Conservation (phyloP, 257 asterid genomes). For the Solanum megistacrolobum region DNA sequence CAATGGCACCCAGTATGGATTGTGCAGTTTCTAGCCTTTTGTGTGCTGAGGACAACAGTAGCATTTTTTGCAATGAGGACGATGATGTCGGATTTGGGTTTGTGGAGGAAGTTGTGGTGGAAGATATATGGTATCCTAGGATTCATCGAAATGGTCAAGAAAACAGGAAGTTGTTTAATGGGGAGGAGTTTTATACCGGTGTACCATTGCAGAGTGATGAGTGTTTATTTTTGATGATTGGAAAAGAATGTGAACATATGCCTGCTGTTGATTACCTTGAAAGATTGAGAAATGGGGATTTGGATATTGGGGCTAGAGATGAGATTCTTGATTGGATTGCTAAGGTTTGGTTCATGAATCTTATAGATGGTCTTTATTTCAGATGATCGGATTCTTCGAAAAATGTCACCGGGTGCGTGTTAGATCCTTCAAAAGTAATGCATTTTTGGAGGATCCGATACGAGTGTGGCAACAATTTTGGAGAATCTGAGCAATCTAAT, state of each 20-base stretch:
- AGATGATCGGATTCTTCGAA: not conserved
- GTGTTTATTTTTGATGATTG: slow-evolving; percentile 21
- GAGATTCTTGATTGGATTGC: slow-evolving; percentile 33
- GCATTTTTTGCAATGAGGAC: slow-evolving; percentile 17
- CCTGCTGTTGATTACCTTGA: slow-evolving; percentile 27
- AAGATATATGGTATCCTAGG: slow-evolving; percentile 6
- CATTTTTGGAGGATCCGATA: not conserved
- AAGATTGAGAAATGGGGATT: slow-evolving; percentile 31
- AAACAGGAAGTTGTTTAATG: not conserved
- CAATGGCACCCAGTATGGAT: slow-evolving; percentile 34
- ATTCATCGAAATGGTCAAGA: slow-evolving; percentile 8
- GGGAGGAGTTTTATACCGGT: slow-evolving; percentile 14
- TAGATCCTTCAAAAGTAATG: not conserved
- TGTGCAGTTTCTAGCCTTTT: slow-evolving; percentile 21
- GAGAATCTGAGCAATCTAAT: not conserved
- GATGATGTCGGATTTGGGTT: not conserved
- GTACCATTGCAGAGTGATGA: slow-evolving; percentile 30
- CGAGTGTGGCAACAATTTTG: not conserved
- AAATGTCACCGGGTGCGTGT: not conserved
- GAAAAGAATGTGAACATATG: slow-evolving; percentile 27
- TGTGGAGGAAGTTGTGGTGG: slow-evolving; percentile 7
- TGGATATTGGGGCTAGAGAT: slow-evolving; percentile 25
- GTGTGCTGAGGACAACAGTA: slow-evolving; percentile 29
- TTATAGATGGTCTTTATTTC: not conserved
- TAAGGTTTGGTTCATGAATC: slow-evolving; percentile 16